Evolutionary conservation across 148 eudicot genomes (phyloP).

Genomic region (Suaeda aralocaspica): DNA sequence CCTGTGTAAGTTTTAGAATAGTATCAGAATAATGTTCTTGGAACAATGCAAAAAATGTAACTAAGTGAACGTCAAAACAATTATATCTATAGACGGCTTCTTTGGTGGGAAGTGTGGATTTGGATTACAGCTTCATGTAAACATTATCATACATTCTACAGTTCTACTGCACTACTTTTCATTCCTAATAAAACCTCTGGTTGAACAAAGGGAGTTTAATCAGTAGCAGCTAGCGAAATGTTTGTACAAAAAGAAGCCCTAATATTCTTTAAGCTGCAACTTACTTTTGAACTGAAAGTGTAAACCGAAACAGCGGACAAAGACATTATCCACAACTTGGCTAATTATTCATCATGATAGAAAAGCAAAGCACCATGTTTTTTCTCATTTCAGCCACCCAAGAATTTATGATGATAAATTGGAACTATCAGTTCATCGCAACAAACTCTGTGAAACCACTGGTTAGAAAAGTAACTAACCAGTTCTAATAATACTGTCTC

Average conservation of each 20-base stretch:
- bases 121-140: too few species aligned
- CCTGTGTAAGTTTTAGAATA: constrained; percentile 37
- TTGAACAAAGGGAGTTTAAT: too few species aligned
- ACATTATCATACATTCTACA: too few species aligned
- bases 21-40: background rate
- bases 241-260: too few species aligned
- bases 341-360: background rate
- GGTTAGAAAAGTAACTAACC: constrained; percentile 38
- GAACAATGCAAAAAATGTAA: background rate
- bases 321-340: background rate
- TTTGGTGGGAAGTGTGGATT: too few species aligned
- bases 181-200: too few species aligned
- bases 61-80: background rate
- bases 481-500: constrained; percentile 48
- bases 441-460: background rate
- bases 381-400: background rate
- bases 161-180: too few species aligned
- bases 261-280: too few species aligned
- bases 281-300: too few species aligned
- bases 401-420: background rate
- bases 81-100: too few species aligned
- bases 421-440: background rate
- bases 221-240: too few species aligned
- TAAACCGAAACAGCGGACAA: too few species aligned
- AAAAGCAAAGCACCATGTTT: background rate